These are phyloP conservation scores for Polytrichum formosum DNA, from an alignment of 225 moss, liverwort and hornwort species.

Conservation along the genomic window DNA sequence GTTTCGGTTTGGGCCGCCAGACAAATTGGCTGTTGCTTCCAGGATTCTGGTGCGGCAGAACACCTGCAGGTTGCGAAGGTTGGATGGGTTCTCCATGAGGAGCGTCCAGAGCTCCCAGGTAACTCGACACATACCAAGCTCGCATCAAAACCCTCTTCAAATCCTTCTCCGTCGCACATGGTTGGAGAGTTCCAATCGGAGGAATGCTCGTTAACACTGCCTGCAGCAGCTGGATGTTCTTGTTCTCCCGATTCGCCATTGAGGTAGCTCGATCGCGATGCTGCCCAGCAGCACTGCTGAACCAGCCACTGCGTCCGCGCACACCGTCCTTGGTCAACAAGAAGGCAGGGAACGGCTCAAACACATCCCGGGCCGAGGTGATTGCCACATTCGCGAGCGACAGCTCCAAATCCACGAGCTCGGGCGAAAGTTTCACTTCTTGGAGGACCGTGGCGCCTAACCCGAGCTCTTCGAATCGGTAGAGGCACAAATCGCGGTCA, in stretches of 20 bases:
- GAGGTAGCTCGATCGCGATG: background rate
- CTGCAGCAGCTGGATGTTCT: slow-evolving; percentile 6
- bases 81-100: slow-evolving; percentile 10
- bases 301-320: slow-evolving; percentile 73
- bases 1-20: too few relatives aligned
- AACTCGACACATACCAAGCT: slow-evolving; percentile 9
- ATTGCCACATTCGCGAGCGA: slow-evolving; percentile 54
- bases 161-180: slow-evolving; percentile 23
- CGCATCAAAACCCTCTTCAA: slow-evolving; percentile 25
- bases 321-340: slow-evolving; percentile 28
- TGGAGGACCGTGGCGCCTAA: slow-evolving; percentile 64
- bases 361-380: slow-evolving; percentile 46
- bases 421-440: slow-evolving; percentile 47
- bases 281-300: slow-evolving; percentile 21
- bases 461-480: slow-evolving; percentile 72
- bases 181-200: slow-evolving; percentile 14
- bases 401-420: slow-evolving; percentile 69
- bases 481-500: slow-evolving; percentile 59
- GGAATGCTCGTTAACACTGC: slow-evolving; percentile 27
- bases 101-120: background rate
- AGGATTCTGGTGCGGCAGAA: background rate
- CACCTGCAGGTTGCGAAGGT: background rate
- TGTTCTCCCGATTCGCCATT: slow-evolving; percentile 9
- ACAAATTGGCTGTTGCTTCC: too few relatives aligned
- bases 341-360: slow-evolving; percentile 74